These are phyloP conservation scores for Monilinia fructigena DNA, from an alignment of 2,329 filamentous ascomycete genomes.

Conservation along the genomic window DNA sequence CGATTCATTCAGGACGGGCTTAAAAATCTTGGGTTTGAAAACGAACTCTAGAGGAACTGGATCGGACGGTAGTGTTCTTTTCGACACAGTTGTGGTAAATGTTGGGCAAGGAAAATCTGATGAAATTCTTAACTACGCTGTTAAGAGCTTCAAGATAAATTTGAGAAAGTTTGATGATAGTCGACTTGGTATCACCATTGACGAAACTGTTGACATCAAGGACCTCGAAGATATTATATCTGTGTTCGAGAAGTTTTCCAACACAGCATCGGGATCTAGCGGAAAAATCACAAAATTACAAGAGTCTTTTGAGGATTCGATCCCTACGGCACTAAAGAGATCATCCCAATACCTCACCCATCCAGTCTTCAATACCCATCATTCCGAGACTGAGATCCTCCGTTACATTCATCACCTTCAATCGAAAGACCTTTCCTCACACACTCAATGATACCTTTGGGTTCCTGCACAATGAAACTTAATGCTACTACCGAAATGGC, in stretches of 20 bases:
- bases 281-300: slow-evolving; percentile 42
- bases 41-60: slow-evolving; percentile 58
- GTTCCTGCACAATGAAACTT: slow-evolving; percentile 98
- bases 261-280: slow-evolving; percentile 34
- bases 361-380: slow-evolving; percentile 90
- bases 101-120: slow-evolving; percentile 51
- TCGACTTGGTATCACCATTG: slow-evolving; percentile 71
- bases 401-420: slow-evolving; percentile 92
- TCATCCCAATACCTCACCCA: slow-evolving; percentile 78
- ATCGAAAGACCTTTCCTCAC: slow-evolving; percentile 93
- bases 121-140: slow-evolving; percentile 51
- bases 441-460: slow-evolving; percentile 96
- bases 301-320: slow-evolving; percentile 43
- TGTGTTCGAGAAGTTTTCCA: slow-evolving; percentile 48
- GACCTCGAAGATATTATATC: slow-evolving; percentile 58
- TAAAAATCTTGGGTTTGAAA: slow-evolving; percentile 60
- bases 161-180: slow-evolving; percentile 61
- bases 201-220: slow-evolving; percentile 65
- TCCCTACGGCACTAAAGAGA: slow-evolving; percentile 64
- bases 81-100: slow-evolving; percentile 77
- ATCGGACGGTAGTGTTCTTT: slow-evolving; percentile 59
- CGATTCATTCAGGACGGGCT: slow-evolving; percentile 66
- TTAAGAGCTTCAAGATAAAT: slow-evolving; percentile 55
- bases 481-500: slow-evolving; percentile 94
- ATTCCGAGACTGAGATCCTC: slow-evolving; percentile 91